Evolutionary conservation across 768 basidiomycete genomes (phyloP), one percentile per base, ranked within the genome.

Genomic region (Terana coerulea): DNA sequence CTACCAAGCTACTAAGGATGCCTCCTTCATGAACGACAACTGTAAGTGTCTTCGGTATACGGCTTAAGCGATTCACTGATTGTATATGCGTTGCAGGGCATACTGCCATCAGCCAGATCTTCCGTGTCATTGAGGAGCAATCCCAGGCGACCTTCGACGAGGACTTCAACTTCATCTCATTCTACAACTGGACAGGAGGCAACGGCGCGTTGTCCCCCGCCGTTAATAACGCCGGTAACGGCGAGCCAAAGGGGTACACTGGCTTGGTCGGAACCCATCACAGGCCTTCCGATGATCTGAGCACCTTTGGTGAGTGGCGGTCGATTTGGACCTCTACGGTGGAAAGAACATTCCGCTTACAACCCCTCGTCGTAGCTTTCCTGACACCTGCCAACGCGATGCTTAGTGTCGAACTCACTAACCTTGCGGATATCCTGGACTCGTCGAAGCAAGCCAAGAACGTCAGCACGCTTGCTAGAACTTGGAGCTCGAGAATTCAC

Each of bases 111-210:
- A 68, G 76, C 49, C 83, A 87, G 60, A 82, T 91, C 29, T 86
- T 91, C 66, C 79, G 80, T 34, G 86, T 89, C 41, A 83, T 90
- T 49, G 72, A 79, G 53, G 87, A 90, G 61, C 88, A 91, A 61
- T 87, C 87, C 2, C 86, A 88, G 59, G 58, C 76, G 5, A 79
- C 83, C 3, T 88, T 86, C 54, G 86, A 88, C 59, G 71, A 72
- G 15, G 64, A 86, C 67, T 89, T 81, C 70, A 83, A 86, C 64
- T 80, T 84, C 60, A 72, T 88, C 47, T 88, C 86, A 6, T 87
- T 80, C 65, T 91, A 87, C 64, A 88, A 87, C 61, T 91, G 88
- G 88, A 89, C 88, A 5, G 88, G 88, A 15, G 79, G 79, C 14
- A 66, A 72, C 45, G 84, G 85, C 11, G 71, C 84, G 14, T 72